Percentiles rank a stretch among this genome's conserved stretches.
phyloP scores from a whole-genome alignment of 106 monocot species.

The Dactylorhiza incarnata region DNA sequence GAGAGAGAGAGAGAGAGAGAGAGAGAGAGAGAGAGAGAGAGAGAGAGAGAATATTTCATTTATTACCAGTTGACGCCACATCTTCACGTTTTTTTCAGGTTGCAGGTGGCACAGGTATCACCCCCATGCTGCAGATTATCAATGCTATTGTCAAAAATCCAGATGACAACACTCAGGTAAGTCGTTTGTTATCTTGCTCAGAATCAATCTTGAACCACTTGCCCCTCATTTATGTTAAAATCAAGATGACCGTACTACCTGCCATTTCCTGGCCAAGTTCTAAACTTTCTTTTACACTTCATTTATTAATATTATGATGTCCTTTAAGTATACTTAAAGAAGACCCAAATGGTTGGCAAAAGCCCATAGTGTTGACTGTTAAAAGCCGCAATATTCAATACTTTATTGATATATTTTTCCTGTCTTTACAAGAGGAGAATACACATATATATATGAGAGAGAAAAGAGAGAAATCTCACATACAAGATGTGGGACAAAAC shows the following conservation, averaged over 20 bases:
- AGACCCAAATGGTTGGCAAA: not conserved
- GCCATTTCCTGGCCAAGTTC: not conserved
- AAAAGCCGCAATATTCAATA: too few relatives aligned
- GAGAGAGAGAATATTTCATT: too few relatives aligned
- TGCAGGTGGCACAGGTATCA: slow-evolving; percentile 90
- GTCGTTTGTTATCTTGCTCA: not conserved
- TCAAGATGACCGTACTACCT: not conserved
- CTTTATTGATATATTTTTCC: too few relatives aligned
- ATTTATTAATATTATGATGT: not conserved
- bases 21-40: too few relatives aligned
- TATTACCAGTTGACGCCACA: not conserved
- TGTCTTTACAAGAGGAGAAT: too few relatives aligned
- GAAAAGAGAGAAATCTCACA: too few relatives aligned
- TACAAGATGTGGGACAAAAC: too few relatives aligned
- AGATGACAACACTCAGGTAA: slow-evolving; percentile 82
- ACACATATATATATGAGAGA: too few relatives aligned
- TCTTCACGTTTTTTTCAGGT: slow-evolving; percentile 29
- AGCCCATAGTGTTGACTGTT: too few relatives aligned
- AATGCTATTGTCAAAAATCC: slow-evolving; percentile 84
- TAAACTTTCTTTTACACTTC: not conserved
- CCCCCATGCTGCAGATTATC: slow-evolving; percentile 93
- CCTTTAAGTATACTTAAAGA: not conserved
- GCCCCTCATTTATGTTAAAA: not conserved
- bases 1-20: too few relatives aligned
- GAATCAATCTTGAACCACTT: not conserved